These are phyloP conservation scores for Colletotrichum eleusines DNA, from an alignment of 2,329 filamentous ascomycete genomes.

Conservation along the genomic window DNA sequence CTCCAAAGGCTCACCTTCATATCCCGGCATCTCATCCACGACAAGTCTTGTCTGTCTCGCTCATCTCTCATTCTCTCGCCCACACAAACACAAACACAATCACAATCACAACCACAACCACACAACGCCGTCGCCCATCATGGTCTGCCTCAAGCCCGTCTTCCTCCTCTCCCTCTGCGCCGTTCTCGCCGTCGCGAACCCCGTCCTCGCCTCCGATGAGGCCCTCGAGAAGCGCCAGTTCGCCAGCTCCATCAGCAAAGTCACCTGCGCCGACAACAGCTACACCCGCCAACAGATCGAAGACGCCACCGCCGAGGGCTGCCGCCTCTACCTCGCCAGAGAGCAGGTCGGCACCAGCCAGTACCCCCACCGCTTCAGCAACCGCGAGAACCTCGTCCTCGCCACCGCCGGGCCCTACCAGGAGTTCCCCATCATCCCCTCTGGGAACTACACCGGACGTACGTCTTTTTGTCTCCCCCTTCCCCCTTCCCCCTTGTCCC, in stretches of 20 bases:
- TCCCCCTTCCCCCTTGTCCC: no score
- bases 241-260: slow-evolving; percentile 1
- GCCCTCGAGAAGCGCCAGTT: slow-evolving; percentile 33
- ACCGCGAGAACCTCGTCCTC: slow-evolving; percentile 55
- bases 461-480: slow-evolving; percentile 38
- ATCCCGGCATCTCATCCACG: background rate
- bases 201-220: slow-evolving; percentile 5
- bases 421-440: slow-evolving; percentile 54
- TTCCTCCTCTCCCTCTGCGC: slow-evolving; percentile 25
- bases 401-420: slow-evolving; percentile 51
- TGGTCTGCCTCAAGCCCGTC: slow-evolving; percentile 37
- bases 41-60: background rate
- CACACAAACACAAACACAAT: no score
- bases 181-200: slow-evolving; percentile 3
- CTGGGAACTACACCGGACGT: slow-evolving; percentile 53
- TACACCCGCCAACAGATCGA: slow-evolving; percentile 38
- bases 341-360: slow-evolving; percentile 36
- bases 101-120: background rate
- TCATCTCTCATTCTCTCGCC: background rate
- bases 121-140: slow-evolving; percentile 7
- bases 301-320: slow-evolving; percentile 40
- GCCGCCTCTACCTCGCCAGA: slow-evolving; percentile 32
- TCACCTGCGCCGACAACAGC: slow-evolving; percentile 31
- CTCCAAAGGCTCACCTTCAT: background rate
- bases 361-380: slow-evolving; percentile 56